These are phyloP conservation scores for Cladosporium colombiae DNA, from an alignment of 2,329 filamentous ascomycete genomes.

Conservation along the genomic window DNA sequence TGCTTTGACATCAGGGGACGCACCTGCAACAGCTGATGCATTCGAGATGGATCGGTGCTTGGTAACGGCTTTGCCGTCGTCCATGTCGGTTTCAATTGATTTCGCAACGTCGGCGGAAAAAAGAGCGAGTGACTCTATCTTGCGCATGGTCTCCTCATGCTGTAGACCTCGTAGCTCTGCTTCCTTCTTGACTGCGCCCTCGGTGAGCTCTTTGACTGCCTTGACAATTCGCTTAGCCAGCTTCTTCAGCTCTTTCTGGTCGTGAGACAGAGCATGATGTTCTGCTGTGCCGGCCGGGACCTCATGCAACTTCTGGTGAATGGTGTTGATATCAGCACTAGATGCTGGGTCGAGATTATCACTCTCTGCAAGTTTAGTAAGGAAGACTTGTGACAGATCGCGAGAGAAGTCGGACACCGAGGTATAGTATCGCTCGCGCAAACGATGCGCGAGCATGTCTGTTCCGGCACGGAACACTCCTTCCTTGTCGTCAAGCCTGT, in stretches of 20 bases:
- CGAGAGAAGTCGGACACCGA: constrained; percentile 62
- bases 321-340: constrained; percentile 39
- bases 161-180: constrained; percentile 74
- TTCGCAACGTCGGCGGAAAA: constrained; percentile 47
- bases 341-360: constrained; percentile 30
- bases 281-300: constrained; percentile 39
- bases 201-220: constrained; percentile 73
- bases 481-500: constrained; percentile 61
- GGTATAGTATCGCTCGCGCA: constrained; percentile 59
- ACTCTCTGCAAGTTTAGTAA: constrained; percentile 40
- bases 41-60: constrained; percentile 33
- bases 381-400: constrained; percentile 58
- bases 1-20: constrained; percentile 29
- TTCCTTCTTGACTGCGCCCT: constrained; percentile 76
- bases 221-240: constrained; percentile 90
- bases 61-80: constrained; percentile 42
- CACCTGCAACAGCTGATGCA: constrained; percentile 46
- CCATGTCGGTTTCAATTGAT: constrained; percentile 50
- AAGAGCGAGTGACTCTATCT: constrained; percentile 71
- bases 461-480: constrained; percentile 58
- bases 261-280: constrained; percentile 50
- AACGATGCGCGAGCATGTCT: constrained; percentile 52
- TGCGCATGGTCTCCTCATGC: constrained; percentile 68
- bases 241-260: constrained; percentile 78
- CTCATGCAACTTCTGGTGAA: constrained; percentile 44